Evolutionary conservation across 768 basidiomycete species (phyloP).

Genomic region (Psilocybe tampanensis): DNA sequence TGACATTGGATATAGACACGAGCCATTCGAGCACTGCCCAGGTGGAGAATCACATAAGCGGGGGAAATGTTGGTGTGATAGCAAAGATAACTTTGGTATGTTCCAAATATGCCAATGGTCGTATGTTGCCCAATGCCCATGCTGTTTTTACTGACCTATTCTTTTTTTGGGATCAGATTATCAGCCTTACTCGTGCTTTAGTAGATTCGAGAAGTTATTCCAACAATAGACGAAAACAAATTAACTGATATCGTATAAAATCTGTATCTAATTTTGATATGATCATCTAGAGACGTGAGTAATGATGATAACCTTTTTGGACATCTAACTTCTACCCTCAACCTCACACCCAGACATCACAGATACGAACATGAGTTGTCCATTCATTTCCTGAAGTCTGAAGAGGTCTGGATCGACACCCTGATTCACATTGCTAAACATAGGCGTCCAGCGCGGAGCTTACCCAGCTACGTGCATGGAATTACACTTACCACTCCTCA

Average conservation of each 20-base stretch:
- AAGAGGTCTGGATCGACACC: too few species aligned
- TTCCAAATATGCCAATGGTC: neutral
- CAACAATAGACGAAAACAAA: neutral
- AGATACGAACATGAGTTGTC: too few species aligned
- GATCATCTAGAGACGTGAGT: neutral
- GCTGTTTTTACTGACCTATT: neutral
- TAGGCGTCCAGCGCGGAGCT: too few species aligned
- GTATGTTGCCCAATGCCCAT: neutral
- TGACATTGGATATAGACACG: constrained; percentile 91
- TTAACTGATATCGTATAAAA: neutral
- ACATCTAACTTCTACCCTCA: too few species aligned
- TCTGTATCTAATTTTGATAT: neutral
- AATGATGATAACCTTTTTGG: too few species aligned
- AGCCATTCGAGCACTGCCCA: constrained; percentile 93
- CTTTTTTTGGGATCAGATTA: constrained; percentile 48
- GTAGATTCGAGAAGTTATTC: constrained; percentile 71
- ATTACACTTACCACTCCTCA: too few species aligned
- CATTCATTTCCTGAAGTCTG: too few species aligned
- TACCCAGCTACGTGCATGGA: too few species aligned
- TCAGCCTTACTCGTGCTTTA: constrained; percentile 89
- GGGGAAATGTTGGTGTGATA: constrained; percentile 89
- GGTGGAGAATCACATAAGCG: constrained; percentile 69
- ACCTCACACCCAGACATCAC: too few species aligned
- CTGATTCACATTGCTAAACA: too few species aligned
- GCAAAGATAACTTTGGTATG: constrained; percentile 73